A percentile compares a stretch with the other conserved stretches of the same genome.
These are phyloP conservation scores for Backusella circina DNA, from an alignment of 192 early-diverging fungal species.

Conservation along the genomic window DNA sequence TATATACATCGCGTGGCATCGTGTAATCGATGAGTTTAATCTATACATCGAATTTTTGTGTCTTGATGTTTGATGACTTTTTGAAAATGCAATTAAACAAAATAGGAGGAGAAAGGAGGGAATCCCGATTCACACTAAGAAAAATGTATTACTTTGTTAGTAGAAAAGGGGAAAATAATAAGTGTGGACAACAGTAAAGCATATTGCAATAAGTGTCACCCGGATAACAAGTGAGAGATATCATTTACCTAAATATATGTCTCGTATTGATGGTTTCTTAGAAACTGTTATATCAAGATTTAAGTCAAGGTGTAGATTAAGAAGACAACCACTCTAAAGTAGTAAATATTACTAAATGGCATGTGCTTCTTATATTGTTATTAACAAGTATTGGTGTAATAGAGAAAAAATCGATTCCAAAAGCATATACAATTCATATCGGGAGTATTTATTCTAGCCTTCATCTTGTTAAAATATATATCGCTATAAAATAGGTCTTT, in stretches of 20 bases:
- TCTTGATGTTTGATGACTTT: not conserved
- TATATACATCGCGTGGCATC: not conserved
- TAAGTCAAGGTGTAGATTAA: conserved; percentile 42
- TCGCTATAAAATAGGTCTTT: conserved; percentile 52
- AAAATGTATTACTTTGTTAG: not conserved
- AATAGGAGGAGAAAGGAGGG: not conserved
- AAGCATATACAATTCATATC: conserved; percentile 61
- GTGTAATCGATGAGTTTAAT: not conserved
- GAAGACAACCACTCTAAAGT: conserved; percentile 42
- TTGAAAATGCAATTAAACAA: not conserved
- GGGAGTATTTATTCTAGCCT: conserved; percentile 79
- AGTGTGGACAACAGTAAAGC: not conserved
- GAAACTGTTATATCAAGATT: not conserved
- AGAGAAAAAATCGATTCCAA: conserved; percentile 47
- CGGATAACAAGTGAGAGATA: not conserved
- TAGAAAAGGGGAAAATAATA: not conserved
- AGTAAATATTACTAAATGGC: not conserved
- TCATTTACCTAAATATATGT: not conserved
- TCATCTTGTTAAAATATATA: conserved; percentile 51
- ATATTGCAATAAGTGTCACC: not conserved
- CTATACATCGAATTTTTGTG: not conserved
- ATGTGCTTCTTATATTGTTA: not conserved
- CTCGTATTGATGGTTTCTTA: not conserved
- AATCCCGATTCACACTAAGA: not conserved
- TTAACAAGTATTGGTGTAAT: conserved; percentile 36